Conservation (phyloP, 371 early-diverging fungal genomes). For the Sporodiniella umbellata region DNA sequence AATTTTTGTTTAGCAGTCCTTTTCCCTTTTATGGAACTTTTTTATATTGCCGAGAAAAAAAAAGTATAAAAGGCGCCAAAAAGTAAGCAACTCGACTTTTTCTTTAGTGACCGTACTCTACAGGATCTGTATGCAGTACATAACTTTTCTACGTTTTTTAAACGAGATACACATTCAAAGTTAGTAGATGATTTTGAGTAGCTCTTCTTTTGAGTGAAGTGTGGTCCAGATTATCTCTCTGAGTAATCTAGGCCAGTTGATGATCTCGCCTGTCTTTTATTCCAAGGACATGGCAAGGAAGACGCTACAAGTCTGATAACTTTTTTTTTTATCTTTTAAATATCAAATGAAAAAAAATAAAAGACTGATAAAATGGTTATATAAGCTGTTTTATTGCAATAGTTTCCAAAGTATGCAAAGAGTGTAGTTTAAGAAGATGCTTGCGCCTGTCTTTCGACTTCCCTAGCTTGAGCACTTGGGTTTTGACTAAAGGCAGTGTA, state of each 20-base stretch:
- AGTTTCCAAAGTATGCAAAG: too few species aligned
- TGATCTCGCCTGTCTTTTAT: conserved; percentile 36
- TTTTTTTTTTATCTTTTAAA: conserved; percentile 13
- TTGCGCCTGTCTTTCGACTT: too few species aligned
- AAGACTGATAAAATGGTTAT: too few species aligned
- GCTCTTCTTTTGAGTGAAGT: conserved; percentile 44
- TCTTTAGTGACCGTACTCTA: conserved; percentile 48
- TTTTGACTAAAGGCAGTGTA: conserved; percentile 18
- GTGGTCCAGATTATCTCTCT: conserved; percentile 18
- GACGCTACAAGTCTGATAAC: conserved; percentile 37
- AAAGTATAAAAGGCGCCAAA: conserved; percentile 27
- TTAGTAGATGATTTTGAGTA: conserved; percentile 39
- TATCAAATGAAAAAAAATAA: conserved; percentile 15
- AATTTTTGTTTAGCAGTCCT: conserved; percentile 1
- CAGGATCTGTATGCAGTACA: conserved; percentile 52
- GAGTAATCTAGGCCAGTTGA: conserved; percentile 27
- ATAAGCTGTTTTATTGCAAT: too few species aligned
- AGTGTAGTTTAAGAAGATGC: too few species aligned
- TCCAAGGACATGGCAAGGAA: conserved; percentile 40
- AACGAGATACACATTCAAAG: conserved; percentile 40
- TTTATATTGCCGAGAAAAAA: not conserved
- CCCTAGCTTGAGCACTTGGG: conserved; percentile 9
- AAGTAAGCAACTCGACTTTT: conserved; percentile 15
- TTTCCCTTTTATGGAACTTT: too few species aligned
- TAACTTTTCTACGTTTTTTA: conserved; percentile 44